A percentile compares a stretch with the other conserved stretches of the same genome.
Evolutionary conservation across 495 filamentous ascomycete species (phyloP).

Genomic region (Geopyxis carbonaria): DNA sequence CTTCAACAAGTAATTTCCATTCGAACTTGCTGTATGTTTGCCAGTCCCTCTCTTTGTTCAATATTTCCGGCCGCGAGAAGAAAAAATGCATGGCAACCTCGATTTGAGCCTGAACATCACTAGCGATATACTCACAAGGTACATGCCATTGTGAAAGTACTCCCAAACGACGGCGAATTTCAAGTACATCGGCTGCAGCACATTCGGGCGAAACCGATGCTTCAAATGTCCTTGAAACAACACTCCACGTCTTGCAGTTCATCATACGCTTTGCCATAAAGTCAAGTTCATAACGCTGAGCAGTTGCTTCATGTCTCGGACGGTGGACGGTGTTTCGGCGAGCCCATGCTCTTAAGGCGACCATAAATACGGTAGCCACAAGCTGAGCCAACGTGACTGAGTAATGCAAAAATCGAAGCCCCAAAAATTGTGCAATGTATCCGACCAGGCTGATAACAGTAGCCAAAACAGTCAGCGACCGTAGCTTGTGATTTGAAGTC

Average conservation of each 20-base stretch:
- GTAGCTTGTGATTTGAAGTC: background rate
- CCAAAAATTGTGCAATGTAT: slow-evolving; percentile 34
- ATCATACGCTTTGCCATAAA: background rate
- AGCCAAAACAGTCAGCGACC: background rate
- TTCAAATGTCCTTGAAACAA: too few species aligned
- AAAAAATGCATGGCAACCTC: too few species aligned
- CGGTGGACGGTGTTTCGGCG: background rate
- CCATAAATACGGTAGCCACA: slow-evolving; percentile 9
- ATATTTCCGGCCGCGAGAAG: too few species aligned
- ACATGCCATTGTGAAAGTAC: too few species aligned
- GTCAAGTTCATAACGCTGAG: background rate
- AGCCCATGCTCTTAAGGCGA: background rate
- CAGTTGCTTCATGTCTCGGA: background rate
- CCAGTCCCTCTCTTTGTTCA: too few species aligned
- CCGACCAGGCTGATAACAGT: slow-evolving; percentile 17
- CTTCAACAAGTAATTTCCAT: too few species aligned
- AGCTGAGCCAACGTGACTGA: slow-evolving; percentile 32
- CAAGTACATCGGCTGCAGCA: too few species aligned
- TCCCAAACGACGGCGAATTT: too few species aligned
- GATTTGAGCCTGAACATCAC: too few species aligned
- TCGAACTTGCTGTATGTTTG: too few species aligned
- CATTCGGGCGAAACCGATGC: too few species aligned
- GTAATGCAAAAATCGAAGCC: slow-evolving; percentile 31
- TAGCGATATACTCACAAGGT: too few species aligned
- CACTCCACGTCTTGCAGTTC: background rate